Evolutionary conservation across 306 rosid genomes (phyloP), one percentile per base, ranked within the genome.

Genomic region (Ormosia semicastrata): DNA sequence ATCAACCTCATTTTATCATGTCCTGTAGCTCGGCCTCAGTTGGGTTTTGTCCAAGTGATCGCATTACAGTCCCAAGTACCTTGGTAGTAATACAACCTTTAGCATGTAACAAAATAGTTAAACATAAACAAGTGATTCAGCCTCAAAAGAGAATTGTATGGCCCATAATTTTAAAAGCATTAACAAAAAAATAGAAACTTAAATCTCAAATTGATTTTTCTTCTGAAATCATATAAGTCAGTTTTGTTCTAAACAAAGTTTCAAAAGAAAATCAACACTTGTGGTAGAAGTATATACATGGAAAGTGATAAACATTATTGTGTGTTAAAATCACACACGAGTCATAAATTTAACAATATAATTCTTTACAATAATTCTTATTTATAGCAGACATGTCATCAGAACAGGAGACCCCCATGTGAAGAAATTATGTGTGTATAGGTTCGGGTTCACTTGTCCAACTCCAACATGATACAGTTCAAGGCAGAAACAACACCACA

Each of bases 21-120:
- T 88, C 89, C 80, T 80, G 86, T 9, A 88, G 85, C 86, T 88
- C 91, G 0, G 91, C 91, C 36, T 88, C 89, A 40, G 91, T 88
- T 17, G 91, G 91, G 70, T 88, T 88, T 66, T 88, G 91, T 41
- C 91, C 91, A 50, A 86, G 83, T 49, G 91, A 88, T 14, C 91
- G 82, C 91, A 88, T 86, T 14, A 86, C 89, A 18, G 89, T 88
- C 63, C 91, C 89, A 78, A 88, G 88, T 71, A 86, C 91, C 78
- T 86, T 81, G 53, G 91, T 83, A 10, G 89, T 88, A 80, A 88
- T 88, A 33, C 91, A 83, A 11, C 91, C 91, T 88, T 82, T 24
- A 46, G n/a, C 1, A 75, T 14, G n/a, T 57, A 15, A 41, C 9
- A 8, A 43, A 6, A 43, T 43, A 43, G 37, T 17, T 44, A 10